Conservation (phyloP, 2,329 filamentous ascomycete genomes). For the Ceratocystis diversiconidia region DNA sequence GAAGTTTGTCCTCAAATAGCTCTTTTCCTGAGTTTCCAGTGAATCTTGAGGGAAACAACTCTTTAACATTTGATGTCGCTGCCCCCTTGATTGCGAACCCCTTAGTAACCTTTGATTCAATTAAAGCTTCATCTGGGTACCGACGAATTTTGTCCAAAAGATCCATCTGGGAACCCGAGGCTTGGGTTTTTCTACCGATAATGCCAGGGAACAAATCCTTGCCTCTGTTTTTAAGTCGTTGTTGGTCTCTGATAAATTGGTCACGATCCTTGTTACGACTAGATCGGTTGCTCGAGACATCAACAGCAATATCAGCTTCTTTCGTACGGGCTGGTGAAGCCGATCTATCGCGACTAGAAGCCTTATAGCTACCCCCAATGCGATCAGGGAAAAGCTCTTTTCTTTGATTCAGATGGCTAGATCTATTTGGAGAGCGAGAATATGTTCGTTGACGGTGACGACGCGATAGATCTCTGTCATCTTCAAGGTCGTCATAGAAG, state of each 20-base stretch:
- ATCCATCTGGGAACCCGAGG: conserved; percentile 15
- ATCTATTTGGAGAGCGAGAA: conserved; percentile 20
- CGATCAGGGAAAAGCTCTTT: conserved; percentile 50
- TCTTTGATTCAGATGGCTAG: conserved; percentile 28
- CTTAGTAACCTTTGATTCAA: neutral
- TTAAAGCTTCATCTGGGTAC: neutral
- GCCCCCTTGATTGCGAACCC: conserved; percentile 16
- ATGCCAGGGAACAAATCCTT: conserved; percentile 31
- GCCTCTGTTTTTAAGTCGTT: conserved; percentile 22
- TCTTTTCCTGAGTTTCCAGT: conserved; percentile 49
- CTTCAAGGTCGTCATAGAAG: conserved; percentile 74
- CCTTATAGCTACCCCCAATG: conserved; percentile 20
- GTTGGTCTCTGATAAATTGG: conserved; percentile 25
- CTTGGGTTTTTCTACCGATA: conserved; percentile 20
- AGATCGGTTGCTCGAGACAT: conserved; percentile 19
- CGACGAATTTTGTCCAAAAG: neutral
- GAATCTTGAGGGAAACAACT: conserved; percentile 18
- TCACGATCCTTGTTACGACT: conserved; percentile 26
- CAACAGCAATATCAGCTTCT: conserved; percentile 20
- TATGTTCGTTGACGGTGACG: conserved; percentile 24
- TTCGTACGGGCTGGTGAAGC: conserved; percentile 36
- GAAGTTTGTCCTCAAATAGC: conserved; percentile 47
- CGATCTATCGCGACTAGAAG: conserved; percentile 32
- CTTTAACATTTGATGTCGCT: conserved; percentile 10
- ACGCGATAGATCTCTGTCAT: conserved; percentile 26